Percentiles rank a stretch among this genome's conserved stretches.
Evolutionary conservation across 371 early-diverging fungal species (phyloP).

Genomic region (Mortierella sp.): DNA sequence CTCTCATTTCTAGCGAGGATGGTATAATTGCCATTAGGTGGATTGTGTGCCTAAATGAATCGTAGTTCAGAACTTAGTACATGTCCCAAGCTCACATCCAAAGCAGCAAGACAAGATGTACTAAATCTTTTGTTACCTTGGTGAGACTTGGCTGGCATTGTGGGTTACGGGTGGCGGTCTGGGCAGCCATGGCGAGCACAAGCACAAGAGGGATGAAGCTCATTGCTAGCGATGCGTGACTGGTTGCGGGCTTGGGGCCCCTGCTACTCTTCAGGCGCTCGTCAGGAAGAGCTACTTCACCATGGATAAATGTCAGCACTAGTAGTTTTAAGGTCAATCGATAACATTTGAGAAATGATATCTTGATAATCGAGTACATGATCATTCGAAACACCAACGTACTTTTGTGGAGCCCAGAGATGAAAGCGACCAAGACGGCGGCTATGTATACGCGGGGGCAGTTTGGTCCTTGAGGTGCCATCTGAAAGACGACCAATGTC

Average conservation of each 20-base stretch:
- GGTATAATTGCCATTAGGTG: constrained; percentile 46
- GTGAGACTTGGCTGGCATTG: constrained; percentile 55
- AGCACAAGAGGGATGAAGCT: constrained; percentile 50
- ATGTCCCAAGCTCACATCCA: too few relatives aligned
- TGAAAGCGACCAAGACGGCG: constrained; percentile 42
- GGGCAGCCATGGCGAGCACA: constrained; percentile 45
- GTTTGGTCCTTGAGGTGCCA: constrained; percentile 40
- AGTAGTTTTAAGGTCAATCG: background rate
- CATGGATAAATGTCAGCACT: constrained; percentile 50
- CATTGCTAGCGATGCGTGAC: constrained; percentile 33
- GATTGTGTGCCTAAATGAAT: constrained; percentile 32
- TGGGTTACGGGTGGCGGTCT: constrained; percentile 53
- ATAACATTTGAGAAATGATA: constrained; percentile 7
- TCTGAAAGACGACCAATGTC: constrained; percentile 53
- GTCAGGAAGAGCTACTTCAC: constrained; percentile 53
- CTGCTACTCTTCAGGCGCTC: constrained; percentile 40
- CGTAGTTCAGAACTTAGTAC: background rate
- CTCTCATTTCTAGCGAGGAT: constrained; percentile 75
- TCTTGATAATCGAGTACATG: constrained; percentile 6
- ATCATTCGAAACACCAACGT: background rate
- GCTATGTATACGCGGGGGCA: constrained; percentile 49
- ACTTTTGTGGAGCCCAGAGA: constrained; percentile 54
- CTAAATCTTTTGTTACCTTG: constrained; percentile 25
- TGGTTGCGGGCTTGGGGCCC: constrained; percentile 20
- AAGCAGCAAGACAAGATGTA: background rate